Evolutionary conservation across 148 eudicot genomes (phyloP), one percentile per base, ranked within the genome.

Genomic region (Arbutus unedo): DNA sequence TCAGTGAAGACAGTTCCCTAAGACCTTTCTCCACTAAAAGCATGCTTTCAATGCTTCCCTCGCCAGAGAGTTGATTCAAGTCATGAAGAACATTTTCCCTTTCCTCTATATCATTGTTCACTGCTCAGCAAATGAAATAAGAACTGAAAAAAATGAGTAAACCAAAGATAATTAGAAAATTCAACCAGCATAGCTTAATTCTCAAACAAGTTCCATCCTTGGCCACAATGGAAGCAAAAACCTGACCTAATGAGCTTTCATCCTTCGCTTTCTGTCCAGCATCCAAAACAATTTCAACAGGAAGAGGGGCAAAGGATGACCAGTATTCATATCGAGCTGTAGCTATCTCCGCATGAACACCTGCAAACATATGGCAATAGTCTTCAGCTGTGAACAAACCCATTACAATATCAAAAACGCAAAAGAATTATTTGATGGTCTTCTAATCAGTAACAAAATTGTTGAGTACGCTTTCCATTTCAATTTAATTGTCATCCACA

Each of bases 11-110:
- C 80, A 96, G 83, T 88, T 96, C 99, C 83, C 94, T 83, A 45
- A 96, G 92, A 85, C 95, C 94, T 91, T 89, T 93, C 78, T 96
- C 99, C 66, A 94, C 99, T 62, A 90, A 59, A 82, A 96, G 98
- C 99, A 96, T 94, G 90, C 91, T 94, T 84, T 96, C 99, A 62
- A 93, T 88, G 41, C 85, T 93, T 60, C 89, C 89, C 66, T 91
- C 96, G 59, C 86, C 91, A 59, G 92, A 85, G 66, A 90, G 81
- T 57, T 87, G 91, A 83, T 88, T 82, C 47, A 55, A 70, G 76
- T 86, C 88, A 54, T 81, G 64, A 25, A 73, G 49, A 79, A 79
- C 76, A 15, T 81, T 75, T 80, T 88, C 89, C 79, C 91, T 92
- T 81, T 88, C 92, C 31, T 90, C 94, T 56, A 25, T 62, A 83